Evolutionary conservation across 495 filamentous ascomycete genomes (phyloP), one percentile per base, ranked within the genome.

Genomic region (Aspergillus wentii): DNA sequence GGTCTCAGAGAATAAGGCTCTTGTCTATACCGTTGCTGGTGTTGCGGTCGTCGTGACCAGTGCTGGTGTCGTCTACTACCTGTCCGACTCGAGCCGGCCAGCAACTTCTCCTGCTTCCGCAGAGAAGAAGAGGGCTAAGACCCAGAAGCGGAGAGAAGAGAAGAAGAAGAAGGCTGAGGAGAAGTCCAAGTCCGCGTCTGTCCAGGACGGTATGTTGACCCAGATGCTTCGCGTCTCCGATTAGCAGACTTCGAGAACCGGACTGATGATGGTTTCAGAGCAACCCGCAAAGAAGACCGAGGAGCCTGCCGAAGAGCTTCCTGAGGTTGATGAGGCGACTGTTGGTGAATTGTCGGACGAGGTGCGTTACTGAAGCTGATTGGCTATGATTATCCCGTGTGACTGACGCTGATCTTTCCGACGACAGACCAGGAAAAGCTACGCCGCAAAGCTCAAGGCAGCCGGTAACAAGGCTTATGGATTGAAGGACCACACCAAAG

Each of bases 401-500:
- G 20, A 21, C 17, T 43, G 33, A 46, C 34, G 18, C 45, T 57
- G 23, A 53, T 37, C 18, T 37, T 39, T 14, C 23, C 20, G 6
- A 25, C 17, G 25, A 2, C 17, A 67, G 64, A 72, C 66, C 37
- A 62, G 88, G 17, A 86, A 91, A 60, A 79, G 88, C 13, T 90
- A 83, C 55, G 87, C 92, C 19, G 78, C 78, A 33, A 92, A 91
- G 68, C 72, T 99, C 36, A 99, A 99, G 72, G 83, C 82, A 38
- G 86, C 86, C 31, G 92, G 92, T 48, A 99, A 99, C 72, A 94
- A 90, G 68, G 91, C 92, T 7, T 99, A 96, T 57, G 86, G 86
- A 20, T 74, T 73, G 30, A 96, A 96, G 67, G 85, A 95, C 48
- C 96, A 94, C 60, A 76, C 83, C 54, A 77, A 76, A 43, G 92